phyloP scores from a whole-genome alignment of 2,329 filamentous ascomycete genomes.

The Fusarium kyushuense region DNA sequence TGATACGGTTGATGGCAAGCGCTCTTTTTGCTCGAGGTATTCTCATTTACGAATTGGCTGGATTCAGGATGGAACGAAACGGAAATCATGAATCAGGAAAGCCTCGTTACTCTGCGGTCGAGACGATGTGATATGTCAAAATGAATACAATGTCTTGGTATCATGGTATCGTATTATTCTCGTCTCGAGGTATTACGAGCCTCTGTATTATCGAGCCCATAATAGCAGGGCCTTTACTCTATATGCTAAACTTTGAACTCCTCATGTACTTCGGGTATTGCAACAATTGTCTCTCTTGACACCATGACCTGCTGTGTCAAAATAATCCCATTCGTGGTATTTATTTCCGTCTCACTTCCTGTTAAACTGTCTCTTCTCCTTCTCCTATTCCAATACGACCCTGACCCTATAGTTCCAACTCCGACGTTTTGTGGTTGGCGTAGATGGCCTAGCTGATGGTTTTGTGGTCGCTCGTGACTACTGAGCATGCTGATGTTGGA shows the following conservation, averaged over 20 bases:
- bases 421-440: not conserved
- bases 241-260: slow-evolving; percentile 1
- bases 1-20: slow-evolving; percentile 25
- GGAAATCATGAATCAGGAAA: not conserved
- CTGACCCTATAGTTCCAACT: not conserved
- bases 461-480: not conserved
- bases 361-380: not conserved
- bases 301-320: not conserved
- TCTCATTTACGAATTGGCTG: slow-evolving; percentile 27
- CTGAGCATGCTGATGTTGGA: not conserved
- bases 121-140: no score
- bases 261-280: not conserved
- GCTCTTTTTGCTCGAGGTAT: slow-evolving; percentile 22
- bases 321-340: not conserved
- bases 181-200: not conserved
- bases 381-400: not conserved
- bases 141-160: not conserved
- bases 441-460: not conserved
- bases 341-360: slow-evolving; percentile 3
- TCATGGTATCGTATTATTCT: not conserved
- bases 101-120: not conserved
- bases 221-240: no score
- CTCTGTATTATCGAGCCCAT: no score
- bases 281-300: not conserved
- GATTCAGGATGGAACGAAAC: slow-evolving; percentile 13